Percentiles rank a stretch among this genome's conserved stretches.
phyloP scores from a whole-genome alignment of 177 flowering plant species.

The Vitis hybrid region DNA sequence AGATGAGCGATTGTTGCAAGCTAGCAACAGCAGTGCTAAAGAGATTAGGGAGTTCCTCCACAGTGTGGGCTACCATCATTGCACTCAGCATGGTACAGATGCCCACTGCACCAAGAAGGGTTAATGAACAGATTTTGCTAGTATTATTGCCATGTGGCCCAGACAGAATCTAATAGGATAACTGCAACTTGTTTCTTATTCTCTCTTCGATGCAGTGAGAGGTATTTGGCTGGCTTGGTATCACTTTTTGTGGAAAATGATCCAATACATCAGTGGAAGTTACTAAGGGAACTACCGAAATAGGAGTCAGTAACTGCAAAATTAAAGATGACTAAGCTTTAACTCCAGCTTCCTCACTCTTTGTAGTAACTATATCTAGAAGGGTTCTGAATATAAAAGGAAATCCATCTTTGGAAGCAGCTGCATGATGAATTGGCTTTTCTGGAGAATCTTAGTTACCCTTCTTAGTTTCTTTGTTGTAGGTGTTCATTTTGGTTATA shows the following conservation, averaged over 20 bases:
- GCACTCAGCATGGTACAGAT: conserved; percentile 90
- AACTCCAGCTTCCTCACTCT: background rate
- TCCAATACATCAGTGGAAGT: background rate
- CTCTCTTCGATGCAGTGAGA: background rate
- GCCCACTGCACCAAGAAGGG: conserved; percentile 87
- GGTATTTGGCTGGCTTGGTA: background rate
- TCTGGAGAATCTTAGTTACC: too few species aligned
- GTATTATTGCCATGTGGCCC: background rate
- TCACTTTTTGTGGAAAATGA: background rate
- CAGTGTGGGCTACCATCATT: conserved; percentile 71
- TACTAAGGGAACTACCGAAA: background rate
- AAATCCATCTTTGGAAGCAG: too few species aligned
- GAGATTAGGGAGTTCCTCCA: conserved; percentile 78
- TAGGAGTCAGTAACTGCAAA: background rate
- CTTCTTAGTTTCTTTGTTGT: too few species aligned
- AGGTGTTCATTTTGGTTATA: too few species aligned
- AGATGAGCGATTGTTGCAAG: conserved; percentile 83
- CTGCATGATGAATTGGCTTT: too few species aligned
- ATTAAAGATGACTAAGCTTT: background rate
- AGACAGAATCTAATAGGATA: background rate
- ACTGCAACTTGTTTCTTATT: background rate
- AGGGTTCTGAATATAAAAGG: too few species aligned
- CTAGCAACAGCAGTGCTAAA: conserved; percentile 87
- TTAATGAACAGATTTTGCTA: background rate
- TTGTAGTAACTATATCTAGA: background rate